Conservation (phyloP, 768 basidiomycete species). For the Gymnopilus junonius region DNA sequence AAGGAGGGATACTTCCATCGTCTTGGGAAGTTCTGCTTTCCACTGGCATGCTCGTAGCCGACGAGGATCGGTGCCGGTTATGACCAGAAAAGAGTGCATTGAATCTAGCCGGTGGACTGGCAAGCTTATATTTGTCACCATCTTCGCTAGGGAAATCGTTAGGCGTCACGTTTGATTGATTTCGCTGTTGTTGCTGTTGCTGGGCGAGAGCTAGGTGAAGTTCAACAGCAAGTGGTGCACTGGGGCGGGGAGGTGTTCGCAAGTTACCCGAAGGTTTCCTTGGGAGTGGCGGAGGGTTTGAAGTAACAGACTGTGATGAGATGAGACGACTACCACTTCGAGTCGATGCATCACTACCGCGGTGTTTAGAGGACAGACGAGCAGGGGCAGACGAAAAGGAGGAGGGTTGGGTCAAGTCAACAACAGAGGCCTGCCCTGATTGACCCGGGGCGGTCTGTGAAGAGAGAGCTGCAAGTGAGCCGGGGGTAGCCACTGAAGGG, state of each 20-base stretch:
- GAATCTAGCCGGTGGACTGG: conserved; percentile 24
- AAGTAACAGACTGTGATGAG: conserved; percentile 14
- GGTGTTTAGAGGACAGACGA: conserved; percentile 32
- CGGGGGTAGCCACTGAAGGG: conserved; percentile 19
- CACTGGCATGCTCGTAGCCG: conserved; percentile 21
- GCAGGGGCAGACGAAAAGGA: conserved; percentile 12
- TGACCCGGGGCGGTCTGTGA: conserved; percentile 27
- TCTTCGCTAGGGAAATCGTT: conserved; percentile 12
- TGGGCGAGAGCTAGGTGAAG: conserved; percentile 49
- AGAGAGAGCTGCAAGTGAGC: conserved; percentile 29
- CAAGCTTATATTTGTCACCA: conserved; percentile 14
- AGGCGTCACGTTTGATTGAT: neutral
- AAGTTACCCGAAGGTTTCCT: conserved; percentile 27
- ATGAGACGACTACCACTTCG: conserved; percentile 15
- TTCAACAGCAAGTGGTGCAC: conserved; percentile 49
- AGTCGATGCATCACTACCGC: conserved; percentile 39
- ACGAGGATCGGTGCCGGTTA: conserved; percentile 22
- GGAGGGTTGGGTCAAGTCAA: conserved; percentile 19
- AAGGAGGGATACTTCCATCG: conserved; percentile 2
- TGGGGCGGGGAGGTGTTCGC: conserved; percentile 27
- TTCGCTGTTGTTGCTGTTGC: conserved; percentile 27
- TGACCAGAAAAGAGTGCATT: conserved; percentile 19
- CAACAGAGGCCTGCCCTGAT: conserved; percentile 24
- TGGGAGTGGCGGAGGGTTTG: conserved; percentile 14
- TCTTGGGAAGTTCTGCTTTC: conserved; percentile 13